phyloP scores from a whole-genome alignment of 2,329 filamentous ascomycete genomes.

The Colletotrichum viniferum region DNA sequence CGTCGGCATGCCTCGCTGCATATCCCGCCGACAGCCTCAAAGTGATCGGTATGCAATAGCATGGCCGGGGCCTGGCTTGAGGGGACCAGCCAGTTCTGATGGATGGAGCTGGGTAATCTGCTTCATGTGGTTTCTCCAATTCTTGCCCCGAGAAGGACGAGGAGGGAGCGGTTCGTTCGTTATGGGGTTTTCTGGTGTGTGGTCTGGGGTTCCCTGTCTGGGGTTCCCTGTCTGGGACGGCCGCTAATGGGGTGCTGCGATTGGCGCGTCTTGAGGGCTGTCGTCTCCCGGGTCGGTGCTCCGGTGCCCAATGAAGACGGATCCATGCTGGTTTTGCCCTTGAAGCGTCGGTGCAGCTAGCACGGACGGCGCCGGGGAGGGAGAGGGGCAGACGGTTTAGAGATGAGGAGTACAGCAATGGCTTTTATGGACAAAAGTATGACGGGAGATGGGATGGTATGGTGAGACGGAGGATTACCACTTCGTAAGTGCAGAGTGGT shows the following conservation, averaged over 20 bases:
- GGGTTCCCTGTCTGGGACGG: constrained; percentile 1
- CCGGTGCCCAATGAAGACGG: constrained; percentile 2
- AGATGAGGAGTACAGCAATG: not conserved
- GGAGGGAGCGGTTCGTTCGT: constrained; percentile 4
- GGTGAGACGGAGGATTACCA: not conserved
- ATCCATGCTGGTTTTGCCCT: not conserved
- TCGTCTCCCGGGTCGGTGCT: not conserved
- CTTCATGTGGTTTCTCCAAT: constrained; percentile 14
- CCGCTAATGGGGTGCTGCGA: constrained; percentile 6
- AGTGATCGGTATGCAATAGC: not conserved
- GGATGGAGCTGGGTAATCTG: not conserved
- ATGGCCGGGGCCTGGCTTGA: not conserved
- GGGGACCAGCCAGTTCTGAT: not conserved
- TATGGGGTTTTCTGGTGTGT: not conserved
- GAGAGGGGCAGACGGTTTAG: not conserved
- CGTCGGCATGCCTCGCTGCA: not conserved
- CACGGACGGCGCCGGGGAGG: not conserved
- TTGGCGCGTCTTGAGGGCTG: constrained; percentile 9
- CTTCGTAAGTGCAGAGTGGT: not conserved
- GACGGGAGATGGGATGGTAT: not conserved
- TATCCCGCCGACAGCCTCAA: not conserved
- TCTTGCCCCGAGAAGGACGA: not conserved
- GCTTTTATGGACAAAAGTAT: not conserved
- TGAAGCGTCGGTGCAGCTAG: constrained; percentile 8
- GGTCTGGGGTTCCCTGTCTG: constrained; percentile 3